These are phyloP conservation scores for Trichosporon ovoides DNA, from an alignment of 1,284 basidiomycete species.

Conservation along the genomic window DNA sequence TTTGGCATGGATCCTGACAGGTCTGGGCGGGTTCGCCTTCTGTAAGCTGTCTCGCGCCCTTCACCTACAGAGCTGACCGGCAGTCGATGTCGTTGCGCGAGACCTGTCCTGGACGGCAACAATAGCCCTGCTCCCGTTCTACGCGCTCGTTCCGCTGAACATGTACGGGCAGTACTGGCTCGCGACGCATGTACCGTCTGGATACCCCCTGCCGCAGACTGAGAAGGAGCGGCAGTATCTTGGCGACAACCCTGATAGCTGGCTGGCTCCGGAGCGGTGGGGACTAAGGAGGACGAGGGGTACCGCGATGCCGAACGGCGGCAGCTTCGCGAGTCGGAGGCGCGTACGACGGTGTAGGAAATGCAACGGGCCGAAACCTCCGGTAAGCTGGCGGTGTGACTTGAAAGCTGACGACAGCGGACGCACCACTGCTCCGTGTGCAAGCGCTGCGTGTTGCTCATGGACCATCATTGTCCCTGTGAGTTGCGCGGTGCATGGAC, in stretches of 20 bases:
- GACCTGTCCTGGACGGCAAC: constrained; percentile 55
- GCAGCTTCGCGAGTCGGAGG: not conserved
- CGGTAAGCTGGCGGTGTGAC: constrained; percentile 55
- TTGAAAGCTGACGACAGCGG: constrained; percentile 58
- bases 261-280: constrained; percentile 34
- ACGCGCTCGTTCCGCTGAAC: constrained; percentile 69
- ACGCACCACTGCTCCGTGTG: constrained; percentile 94
- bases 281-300: constrained; percentile 13
- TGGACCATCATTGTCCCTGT: constrained; percentile 91
- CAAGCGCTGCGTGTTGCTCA: constrained; percentile 84
- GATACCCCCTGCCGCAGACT: constrained; percentile 53
- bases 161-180: constrained; percentile 77
- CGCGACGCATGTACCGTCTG: constrained; percentile 70
- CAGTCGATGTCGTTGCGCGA: constrained; percentile 65
- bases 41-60: constrained; percentile 55
- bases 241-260: constrained; percentile 19
- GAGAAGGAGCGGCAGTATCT: constrained; percentile 28
- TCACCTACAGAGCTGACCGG: not conserved
- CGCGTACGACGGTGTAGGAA: constrained; percentile 60
- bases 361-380: constrained; percentile 71
- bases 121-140: constrained; percentile 56
- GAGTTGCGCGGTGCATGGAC: no score
- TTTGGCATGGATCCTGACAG: constrained; percentile 67
- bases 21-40: constrained; percentile 67
- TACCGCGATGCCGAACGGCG: not conserved